Percentiles rank a stretch among this genome's conserved stretches.
Evolutionary conservation across 106 monocot species (phyloP).

Genomic region (Allium cepa): DNA sequence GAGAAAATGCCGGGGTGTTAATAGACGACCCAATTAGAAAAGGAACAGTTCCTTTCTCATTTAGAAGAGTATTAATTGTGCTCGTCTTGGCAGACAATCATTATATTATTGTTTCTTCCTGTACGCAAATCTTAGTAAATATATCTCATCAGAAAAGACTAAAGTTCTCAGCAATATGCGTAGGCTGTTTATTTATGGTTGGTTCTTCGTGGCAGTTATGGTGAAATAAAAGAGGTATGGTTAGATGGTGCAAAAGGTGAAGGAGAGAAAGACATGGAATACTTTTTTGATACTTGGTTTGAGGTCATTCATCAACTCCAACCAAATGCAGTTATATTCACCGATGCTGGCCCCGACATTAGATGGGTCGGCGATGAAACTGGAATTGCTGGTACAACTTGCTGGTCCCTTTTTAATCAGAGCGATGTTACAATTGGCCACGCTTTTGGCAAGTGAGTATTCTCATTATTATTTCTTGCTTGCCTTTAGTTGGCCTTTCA

Average conservation of each 20-base stretch:
- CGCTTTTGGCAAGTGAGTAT: constrained; percentile 32
- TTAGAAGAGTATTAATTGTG: too few relatives aligned
- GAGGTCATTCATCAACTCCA: constrained; percentile 87
- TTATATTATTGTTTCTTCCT: neutral
- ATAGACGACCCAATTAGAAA: too few relatives aligned
- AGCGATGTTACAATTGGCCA: constrained; percentile 58
- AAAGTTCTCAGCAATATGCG: too few relatives aligned
- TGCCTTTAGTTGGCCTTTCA: neutral
- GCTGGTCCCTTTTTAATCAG: constrained; percentile 88
- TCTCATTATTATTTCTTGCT: neutral
- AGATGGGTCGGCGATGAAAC: constrained; percentile 88
- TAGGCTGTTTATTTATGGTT: neutral
- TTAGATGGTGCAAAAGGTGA: constrained; percentile 90
- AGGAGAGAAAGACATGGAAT: constrained; percentile 50
- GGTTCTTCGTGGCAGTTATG: constrained; percentile 55
- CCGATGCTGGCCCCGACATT: constrained; percentile 73
- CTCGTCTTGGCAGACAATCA: too few relatives aligned
- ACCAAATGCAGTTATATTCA: constrained; percentile 77
- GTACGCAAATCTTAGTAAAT: neutral
- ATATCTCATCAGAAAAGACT: neutral
- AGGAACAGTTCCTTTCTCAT: too few relatives aligned
- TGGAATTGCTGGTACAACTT: constrained; percentile 69
- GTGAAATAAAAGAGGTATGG: constrained; percentile 81
- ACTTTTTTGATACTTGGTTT: constrained; percentile 84
- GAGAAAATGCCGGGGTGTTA: too few relatives aligned